A percentile compares a stretch with the other conserved stretches of the same genome.
Conservation (phyloP, 2,329 filamentous ascomycete genomes). For the Colletotrichum melonis region DNA sequence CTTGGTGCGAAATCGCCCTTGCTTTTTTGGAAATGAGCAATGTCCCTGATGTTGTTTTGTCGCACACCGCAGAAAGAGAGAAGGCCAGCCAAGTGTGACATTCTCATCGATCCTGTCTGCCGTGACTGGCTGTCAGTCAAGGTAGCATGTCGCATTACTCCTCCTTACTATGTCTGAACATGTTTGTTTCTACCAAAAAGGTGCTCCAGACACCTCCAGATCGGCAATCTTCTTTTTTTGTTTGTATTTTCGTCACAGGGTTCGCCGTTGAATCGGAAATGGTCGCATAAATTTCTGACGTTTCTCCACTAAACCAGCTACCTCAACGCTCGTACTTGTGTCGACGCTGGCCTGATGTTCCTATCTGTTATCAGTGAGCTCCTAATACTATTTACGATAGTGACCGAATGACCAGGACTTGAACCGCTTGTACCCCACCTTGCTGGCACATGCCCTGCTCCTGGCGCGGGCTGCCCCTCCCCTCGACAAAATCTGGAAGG, state of each 20-base stretch:
- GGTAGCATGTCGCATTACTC: not conserved
- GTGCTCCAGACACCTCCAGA: not conserved
- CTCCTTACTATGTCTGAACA: not conserved
- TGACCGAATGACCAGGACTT: slow-evolving; percentile 5
- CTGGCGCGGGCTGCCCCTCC: not conserved
- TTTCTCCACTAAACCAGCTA: slow-evolving; percentile 17
- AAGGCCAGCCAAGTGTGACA: not conserved
- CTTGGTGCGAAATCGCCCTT: slow-evolving; percentile 1
- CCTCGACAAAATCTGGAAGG: slow-evolving; percentile 30
- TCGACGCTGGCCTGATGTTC: not conserved
- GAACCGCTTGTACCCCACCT: not conserved
- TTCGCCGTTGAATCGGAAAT: not conserved
- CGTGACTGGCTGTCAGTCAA: not conserved
- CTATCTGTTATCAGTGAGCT: not conserved
- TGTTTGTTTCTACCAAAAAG: not conserved
- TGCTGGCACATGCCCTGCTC: slow-evolving; percentile 27
- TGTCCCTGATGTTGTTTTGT: slow-evolving; percentile 6
- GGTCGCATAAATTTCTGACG: slow-evolving; percentile 25
- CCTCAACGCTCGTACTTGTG: slow-evolving; percentile 29
- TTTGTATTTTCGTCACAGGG: slow-evolving; percentile 4
- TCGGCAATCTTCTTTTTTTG: not conserved
- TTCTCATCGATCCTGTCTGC: not conserved
- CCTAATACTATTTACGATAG: slow-evolving; percentile 4
- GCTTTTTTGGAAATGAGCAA: slow-evolving; percentile 21
- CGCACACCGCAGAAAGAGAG: not conserved